Evolutionary conservation across 1,284 basidiomycete genomes (phyloP).

Genomic region (Phlebopus sp.): DNA sequence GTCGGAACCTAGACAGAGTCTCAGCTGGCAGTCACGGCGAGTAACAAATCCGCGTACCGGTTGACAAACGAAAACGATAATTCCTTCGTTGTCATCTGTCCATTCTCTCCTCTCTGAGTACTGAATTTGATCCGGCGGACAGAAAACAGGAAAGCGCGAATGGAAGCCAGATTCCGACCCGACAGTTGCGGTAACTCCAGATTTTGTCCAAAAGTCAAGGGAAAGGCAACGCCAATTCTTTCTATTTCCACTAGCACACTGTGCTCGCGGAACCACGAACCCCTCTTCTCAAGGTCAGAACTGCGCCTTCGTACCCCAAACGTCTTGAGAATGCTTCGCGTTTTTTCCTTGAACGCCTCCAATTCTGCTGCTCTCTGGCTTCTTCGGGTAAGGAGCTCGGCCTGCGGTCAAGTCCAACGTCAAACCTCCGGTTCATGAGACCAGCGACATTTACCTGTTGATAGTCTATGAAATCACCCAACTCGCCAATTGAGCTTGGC

Average conservation of each 20-base stretch:
- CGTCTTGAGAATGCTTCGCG: conserved; percentile 66
- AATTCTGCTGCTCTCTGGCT: conserved; percentile 75
- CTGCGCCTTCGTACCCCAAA: conserved; percentile 61
- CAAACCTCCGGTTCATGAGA: background rate
- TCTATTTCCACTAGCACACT: conserved; percentile 62
- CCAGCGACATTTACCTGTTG: conserved; percentile 53
- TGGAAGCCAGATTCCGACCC: conserved; percentile 39
- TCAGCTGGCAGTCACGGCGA: conserved; percentile 10
- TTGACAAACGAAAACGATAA: conserved; percentile 85
- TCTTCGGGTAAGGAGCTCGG: conserved; percentile 69
- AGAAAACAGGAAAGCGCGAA: conserved; percentile 82
- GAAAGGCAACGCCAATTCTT: conserved; percentile 84
- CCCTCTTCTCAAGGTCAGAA: conserved; percentile 35
- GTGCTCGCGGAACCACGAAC: conserved; percentile 66
- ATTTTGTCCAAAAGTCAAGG: conserved; percentile 57
- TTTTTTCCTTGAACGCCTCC: conserved; percentile 80
- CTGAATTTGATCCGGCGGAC: conserved; percentile 72
- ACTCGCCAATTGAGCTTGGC: conserved; percentile 83
- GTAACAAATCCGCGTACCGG: conserved; percentile 43
- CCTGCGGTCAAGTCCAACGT: conserved; percentile 38
- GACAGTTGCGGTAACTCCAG: conserved; percentile 45
- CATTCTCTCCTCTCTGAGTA: conserved; percentile 74
- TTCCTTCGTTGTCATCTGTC: conserved; percentile 67
- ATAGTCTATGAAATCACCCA: conserved; percentile 85
- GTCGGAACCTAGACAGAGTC: conserved; percentile 63